Percentiles rank a stretch among this genome's conserved stretches.
phyloP scores from a whole-genome alignment of 345 rosid species.

The Salix purpurea region DNA sequence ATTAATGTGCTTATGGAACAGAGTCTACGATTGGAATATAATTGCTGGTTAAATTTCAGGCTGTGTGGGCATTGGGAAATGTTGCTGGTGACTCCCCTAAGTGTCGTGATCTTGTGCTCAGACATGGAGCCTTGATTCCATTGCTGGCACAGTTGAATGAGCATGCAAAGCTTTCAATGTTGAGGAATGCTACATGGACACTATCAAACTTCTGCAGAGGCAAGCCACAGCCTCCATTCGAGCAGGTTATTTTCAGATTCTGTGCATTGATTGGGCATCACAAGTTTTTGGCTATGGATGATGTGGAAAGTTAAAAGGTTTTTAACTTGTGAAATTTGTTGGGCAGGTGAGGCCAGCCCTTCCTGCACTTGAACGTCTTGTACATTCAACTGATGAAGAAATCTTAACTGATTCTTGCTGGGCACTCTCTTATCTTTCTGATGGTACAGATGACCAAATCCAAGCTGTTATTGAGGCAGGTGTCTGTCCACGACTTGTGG shows the following conservation, averaged over 20 bases:
- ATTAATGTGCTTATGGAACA: background rate
- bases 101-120: slow-evolving; percentile 31
- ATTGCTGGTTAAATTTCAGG: slow-evolving; percentile 11
- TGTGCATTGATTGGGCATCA: background rate
- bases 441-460: slow-evolving; percentile 31
- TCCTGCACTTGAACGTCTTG: slow-evolving; percentile 24
- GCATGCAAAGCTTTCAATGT: slow-evolving; percentile 30
- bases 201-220: slow-evolving; percentile 34
- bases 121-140: slow-evolving; percentile 24
- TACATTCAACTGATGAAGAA: slow-evolving; percentile 29
- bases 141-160: slow-evolving; percentile 24
- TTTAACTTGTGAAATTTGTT: background rate
- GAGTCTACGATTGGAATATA: background rate
- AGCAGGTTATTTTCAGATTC: slow-evolving; percentile 18
- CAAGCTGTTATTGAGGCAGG: slow-evolving; percentile 32
- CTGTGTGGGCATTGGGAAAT: slow-evolving; percentile 32
- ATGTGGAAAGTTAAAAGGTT: background rate
- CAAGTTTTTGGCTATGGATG: background rate
- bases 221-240: slow-evolving; percentile 29
- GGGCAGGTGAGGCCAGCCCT: slow-evolving; percentile 26
- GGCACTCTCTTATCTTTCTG: slow-evolving; percentile 32
- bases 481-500: slow-evolving; percentile 22
- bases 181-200: slow-evolving; percentile 32
- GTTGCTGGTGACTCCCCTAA: slow-evolving; percentile 35
- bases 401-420: slow-evolving; percentile 28